Evolutionary conservation across 345 rosid species (phyloP).

Genomic region (Eucalyptus marginata): DNA sequence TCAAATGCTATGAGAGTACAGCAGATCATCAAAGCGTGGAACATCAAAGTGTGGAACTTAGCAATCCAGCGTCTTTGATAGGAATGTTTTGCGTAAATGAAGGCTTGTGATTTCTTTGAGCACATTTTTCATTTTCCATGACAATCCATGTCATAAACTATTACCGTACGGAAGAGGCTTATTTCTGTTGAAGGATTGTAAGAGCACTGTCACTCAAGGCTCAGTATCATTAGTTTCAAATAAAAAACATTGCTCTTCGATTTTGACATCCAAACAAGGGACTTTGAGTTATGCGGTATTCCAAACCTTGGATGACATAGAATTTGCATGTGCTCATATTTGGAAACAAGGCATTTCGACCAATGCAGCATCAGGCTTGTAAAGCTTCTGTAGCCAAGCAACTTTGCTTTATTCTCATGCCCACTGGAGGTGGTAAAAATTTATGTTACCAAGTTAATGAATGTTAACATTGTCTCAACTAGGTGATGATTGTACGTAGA

Average conservation of each 20-base stretch:
- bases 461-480: too few relatives aligned
- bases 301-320: background rate
- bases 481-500: too few relatives aligned
- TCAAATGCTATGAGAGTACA: too few relatives aligned
- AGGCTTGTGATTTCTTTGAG: background rate
- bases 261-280: conserved; percentile 4
- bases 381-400: conserved; percentile 49
- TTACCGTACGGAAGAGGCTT: background rate
- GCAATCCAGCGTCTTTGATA: too few relatives aligned
- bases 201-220: conserved; percentile 18
- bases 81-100: too few relatives aligned
- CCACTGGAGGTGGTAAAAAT: too few relatives aligned
- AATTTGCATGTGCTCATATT: conserved; percentile 79
- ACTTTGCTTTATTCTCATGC: conserved; percentile 82
- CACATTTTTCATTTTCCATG: background rate
- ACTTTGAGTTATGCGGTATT: conserved; percentile 59
- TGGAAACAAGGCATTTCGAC: conserved; percentile 59
- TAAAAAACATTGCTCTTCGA: conserved; percentile 4
- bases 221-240: conserved; percentile 22
- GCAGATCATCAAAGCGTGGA: too few relatives aligned
- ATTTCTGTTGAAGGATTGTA: conserved; percentile 32
- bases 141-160: too few relatives aligned
- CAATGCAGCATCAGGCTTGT: conserved; percentile 82
- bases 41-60: too few relatives aligned
- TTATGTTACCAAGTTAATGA: too few relatives aligned